These are phyloP conservation scores for Cryptococcus depauperatus DNA, from an alignment of 1,284 basidiomycete species.

Conservation along the genomic window DNA sequence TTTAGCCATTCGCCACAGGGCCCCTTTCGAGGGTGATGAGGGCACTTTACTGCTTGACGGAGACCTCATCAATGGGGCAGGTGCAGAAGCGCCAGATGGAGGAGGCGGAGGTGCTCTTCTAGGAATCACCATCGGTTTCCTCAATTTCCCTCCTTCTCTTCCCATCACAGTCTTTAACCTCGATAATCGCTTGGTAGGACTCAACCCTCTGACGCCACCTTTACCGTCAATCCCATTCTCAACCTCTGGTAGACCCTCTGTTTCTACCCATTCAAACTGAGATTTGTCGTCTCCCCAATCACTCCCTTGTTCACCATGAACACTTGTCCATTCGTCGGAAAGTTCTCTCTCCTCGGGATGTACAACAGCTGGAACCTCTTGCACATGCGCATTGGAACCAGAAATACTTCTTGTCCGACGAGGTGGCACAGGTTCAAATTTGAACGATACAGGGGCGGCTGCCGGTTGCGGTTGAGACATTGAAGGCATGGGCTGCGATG, in stretches of 20 bases:
- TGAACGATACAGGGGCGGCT: constrained; percentile 8
- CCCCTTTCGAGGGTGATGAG: constrained; percentile 4
- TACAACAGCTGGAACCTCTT: constrained; percentile 7
- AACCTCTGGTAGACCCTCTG: constrained; percentile 21
- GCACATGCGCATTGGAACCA: constrained; percentile 5
- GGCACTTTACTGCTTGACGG: background rate
- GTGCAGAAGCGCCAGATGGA: constrained; percentile 7
- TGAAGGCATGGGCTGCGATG: constrained; percentile 10
- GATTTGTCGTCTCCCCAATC: constrained; percentile 44
- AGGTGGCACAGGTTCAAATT: constrained; percentile 14
- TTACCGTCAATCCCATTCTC: constrained; percentile 21
- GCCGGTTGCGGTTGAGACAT: background rate
- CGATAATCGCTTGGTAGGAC: constrained; percentile 22
- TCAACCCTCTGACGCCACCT: background rate
- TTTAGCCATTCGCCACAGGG: background rate
- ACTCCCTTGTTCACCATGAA: constrained; percentile 40
- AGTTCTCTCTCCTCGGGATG: constrained; percentile 15
- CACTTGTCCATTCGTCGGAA: constrained; percentile 20
- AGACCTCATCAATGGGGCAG: background rate
- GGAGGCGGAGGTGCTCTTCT: constrained; percentile 23
- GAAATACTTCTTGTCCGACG: constrained; percentile 1
- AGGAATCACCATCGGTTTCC: constrained; percentile 31
- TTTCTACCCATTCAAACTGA: constrained; percentile 40
- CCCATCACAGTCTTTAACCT: constrained; percentile 15
- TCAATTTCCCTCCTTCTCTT: constrained; percentile 15